Conservation (phyloP, 2,329 filamentous ascomycete genomes). For the Arthrobotrys pseudoclavata region DNA sequence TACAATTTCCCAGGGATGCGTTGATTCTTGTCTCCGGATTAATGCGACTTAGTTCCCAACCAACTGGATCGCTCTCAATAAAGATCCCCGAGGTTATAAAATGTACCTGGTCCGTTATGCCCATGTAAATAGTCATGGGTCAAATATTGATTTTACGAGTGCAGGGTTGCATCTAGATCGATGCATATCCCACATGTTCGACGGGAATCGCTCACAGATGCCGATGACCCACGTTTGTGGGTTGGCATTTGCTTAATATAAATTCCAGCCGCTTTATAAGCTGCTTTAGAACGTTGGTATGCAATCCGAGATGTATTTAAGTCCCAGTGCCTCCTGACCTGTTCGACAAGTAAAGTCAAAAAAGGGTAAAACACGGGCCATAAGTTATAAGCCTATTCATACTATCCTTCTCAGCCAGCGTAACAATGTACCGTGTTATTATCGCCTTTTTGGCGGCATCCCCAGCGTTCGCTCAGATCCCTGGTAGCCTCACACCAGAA, state of each 20-base stretch:
- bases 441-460: constrained; percentile 31
- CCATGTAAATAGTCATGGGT: background rate
- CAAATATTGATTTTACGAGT: background rate
- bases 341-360: background rate
- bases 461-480: constrained; percentile 69
- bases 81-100: constrained; percentile 13
- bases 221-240: background rate
- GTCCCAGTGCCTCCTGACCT: background rate
- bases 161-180: background rate
- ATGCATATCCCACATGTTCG: constrained; percentile 7
- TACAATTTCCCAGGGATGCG: background rate
- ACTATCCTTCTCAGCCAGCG: background rate
- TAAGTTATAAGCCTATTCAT: too few relatives aligned
- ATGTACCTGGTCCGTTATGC: background rate
- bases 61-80: background rate
- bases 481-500: constrained; percentile 69
- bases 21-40: constrained; percentile 9
- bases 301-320: background rate
- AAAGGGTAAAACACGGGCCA: background rate
- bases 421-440: constrained; percentile 31
- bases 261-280: background rate
- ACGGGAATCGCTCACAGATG: constrained; percentile 11
- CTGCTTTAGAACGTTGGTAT: background rate
- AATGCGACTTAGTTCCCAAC: constrained; percentile 6
- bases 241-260: background rate